Evolutionary conservation across 208 protist genomes (phyloP).

Genomic region (Wallacemonas sp.): DNA sequence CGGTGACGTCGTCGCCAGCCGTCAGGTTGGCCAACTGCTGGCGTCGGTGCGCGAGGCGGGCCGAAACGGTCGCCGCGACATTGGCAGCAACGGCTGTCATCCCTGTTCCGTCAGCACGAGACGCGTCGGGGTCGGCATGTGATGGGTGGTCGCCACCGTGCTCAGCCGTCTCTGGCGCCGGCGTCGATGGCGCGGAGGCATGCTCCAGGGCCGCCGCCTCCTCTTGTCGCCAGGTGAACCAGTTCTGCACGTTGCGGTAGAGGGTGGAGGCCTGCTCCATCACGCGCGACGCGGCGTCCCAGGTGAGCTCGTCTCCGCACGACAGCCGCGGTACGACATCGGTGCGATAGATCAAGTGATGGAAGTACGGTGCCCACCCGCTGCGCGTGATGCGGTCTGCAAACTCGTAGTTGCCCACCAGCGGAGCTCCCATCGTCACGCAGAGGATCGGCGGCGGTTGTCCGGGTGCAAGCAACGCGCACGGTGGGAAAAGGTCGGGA

Average conservation of each 20-base stretch:
- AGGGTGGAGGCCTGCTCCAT: conserved; percentile 13
- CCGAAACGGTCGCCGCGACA: no score
- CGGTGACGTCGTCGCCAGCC: background rate
- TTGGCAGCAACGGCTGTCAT: no score
- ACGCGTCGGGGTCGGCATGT: background rate
- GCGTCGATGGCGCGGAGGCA: background rate
- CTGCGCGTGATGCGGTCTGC: conserved; percentile 42
- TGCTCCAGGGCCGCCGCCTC: background rate
- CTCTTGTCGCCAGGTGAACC: conserved; percentile 18
- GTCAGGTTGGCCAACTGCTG: no score
- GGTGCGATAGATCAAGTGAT: conserved; percentile 66
- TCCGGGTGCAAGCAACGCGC: conserved; percentile 7
- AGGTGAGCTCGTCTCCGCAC: conserved; percentile 48
- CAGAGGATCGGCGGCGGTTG: conserved; percentile 37
- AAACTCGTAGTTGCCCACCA: conserved; percentile 71
- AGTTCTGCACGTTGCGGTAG: conserved; percentile 26
- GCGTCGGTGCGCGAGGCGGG: no score
- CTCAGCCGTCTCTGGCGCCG: background rate
- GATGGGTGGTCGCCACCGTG: background rate
- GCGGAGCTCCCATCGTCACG: conserved; percentile 63
- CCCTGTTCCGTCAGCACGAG: no score
- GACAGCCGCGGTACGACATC: conserved; percentile 75
- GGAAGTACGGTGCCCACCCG: conserved; percentile 61
- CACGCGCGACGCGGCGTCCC: conserved; percentile 33
- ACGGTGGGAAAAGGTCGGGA: conserved; percentile 12